These are phyloP conservation scores for Tylopilus rubrobrunneus DNA, from an alignment of 768 basidiomycete species.

Conservation along the genomic window DNA sequence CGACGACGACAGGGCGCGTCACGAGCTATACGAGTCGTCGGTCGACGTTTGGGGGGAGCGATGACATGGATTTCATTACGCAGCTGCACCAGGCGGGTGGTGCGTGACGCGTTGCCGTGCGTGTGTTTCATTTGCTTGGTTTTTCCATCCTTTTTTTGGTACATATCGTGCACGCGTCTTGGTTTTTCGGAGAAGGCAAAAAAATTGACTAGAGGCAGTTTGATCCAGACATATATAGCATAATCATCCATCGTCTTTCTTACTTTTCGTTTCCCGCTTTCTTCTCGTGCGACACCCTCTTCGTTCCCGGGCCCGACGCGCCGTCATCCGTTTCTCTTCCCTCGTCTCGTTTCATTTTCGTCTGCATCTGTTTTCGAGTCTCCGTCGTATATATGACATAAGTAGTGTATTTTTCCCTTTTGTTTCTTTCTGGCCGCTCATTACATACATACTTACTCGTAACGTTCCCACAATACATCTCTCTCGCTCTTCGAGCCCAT, in stretches of 20 bases:
- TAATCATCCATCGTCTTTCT: conserved; percentile 3
- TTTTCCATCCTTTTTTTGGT: neutral
- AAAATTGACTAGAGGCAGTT: conserved; percentile 4
- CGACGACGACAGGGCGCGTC: neutral
- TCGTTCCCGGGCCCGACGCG: neutral
- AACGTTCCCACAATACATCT: neutral
- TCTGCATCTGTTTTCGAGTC: neutral
- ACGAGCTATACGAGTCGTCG: conserved; percentile 12
- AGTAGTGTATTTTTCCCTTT: conserved; percentile 18
- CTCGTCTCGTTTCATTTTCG: neutral
- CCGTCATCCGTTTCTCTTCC: neutral
- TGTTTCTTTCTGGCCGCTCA: neutral
- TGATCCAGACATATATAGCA: conserved; percentile 16
- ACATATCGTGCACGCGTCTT: no score
- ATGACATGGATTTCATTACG: conserved; percentile 21
- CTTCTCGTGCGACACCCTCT: conserved; percentile 12
- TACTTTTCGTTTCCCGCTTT: neutral
- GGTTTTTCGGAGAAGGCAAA: no score
- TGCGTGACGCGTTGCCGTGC: conserved; percentile 5
- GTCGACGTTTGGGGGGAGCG: conserved; percentile 27
- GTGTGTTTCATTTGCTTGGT: neutral
- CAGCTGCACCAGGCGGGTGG: conserved; percentile 7
- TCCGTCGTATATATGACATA: conserved; percentile 6
- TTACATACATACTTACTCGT: neutral
- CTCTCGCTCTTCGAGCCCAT: neutral